phyloP scores from a whole-genome alignment of 2,329 filamentous ascomycete species.

The Aureobasidium subglaciale region DNA sequence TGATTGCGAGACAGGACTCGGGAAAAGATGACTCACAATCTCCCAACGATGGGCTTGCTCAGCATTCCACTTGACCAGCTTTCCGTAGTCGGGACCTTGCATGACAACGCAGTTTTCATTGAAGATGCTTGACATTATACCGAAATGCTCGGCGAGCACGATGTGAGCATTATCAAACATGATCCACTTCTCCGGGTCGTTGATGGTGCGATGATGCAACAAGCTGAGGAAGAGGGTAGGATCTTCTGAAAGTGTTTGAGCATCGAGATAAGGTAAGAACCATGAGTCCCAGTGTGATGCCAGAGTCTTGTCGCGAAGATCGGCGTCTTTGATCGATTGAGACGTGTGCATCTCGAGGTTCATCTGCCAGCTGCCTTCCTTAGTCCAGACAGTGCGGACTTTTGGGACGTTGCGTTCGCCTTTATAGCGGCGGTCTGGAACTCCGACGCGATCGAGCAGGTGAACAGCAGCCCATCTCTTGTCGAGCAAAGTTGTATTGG shows the following conservation, averaged over 20 bases:
- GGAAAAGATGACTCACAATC: too few relatives aligned
- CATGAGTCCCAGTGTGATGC: background rate
- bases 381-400: background rate
- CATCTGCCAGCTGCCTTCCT: background rate
- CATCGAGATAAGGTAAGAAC: constrained; percentile 17
- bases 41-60: constrained; percentile 15
- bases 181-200: constrained; percentile 15
- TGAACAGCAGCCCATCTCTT: background rate
- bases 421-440: background rate
- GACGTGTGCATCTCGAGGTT: background rate
- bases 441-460: background rate
- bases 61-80: constrained; percentile 13
- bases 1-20: too few relatives aligned
- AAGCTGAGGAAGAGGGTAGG: constrained; percentile 15
- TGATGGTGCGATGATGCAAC: constrained; percentile 16
- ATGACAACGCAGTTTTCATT: constrained; percentile 15
- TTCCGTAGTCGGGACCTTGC: constrained; percentile 12
- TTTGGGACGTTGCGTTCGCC: background rate
- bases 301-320: background rate
- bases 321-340: background rate
- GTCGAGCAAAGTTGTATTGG: background rate
- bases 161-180: constrained; percentile 17
- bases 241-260: constrained; percentile 14
- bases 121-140: background rate
- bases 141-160: constrained; percentile 12